Evolutionary conservation across 108 stramenopile species (phyloP).

Genomic region (Cylindrotheca closterium): DNA sequence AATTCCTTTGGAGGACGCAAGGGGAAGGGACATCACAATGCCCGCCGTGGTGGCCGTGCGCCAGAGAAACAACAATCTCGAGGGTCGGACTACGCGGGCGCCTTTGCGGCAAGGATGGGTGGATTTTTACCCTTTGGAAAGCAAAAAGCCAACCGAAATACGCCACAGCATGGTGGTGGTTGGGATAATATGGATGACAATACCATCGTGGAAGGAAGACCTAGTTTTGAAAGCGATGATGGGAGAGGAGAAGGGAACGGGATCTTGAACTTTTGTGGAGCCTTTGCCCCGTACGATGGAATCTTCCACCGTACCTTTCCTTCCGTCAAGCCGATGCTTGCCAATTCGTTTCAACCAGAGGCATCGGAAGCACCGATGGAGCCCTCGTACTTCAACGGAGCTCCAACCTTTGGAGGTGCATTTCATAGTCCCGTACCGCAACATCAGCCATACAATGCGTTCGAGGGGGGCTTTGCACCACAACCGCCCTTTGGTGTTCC

Average conservation of each 20-base stretch:
- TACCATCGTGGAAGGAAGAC: not conserved
- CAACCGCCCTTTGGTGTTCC: conserved; percentile 6
- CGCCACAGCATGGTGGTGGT: not conserved
- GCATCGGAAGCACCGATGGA: not conserved
- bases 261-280: conserved; percentile 46
- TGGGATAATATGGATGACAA: not conserved
- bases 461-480: too few relatives aligned
- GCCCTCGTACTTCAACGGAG: conserved; percentile 2
- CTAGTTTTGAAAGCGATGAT: not conserved
- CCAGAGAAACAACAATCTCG: conserved; percentile 19
- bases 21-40: conserved; percentile 12
- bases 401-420: conserved; percentile 8
- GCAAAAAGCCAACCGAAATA: conserved; percentile 25
- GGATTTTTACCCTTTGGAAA: conserved; percentile 34
- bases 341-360: not conserved
- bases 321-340: not conserved
- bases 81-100: not conserved
- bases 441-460: too few relatives aligned
- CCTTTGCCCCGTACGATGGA: conserved; percentile 35
- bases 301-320: not conserved
- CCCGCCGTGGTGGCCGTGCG: too few relatives aligned
- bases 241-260: not conserved
- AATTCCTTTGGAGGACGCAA: conserved; percentile 12
- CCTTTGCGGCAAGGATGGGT: conserved; percentile 2
- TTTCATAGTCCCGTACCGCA: not conserved